Base-by-base conservation (phyloP, 2,329 filamentous ascomycete species). In the Talaromyces sp. region DNA sequence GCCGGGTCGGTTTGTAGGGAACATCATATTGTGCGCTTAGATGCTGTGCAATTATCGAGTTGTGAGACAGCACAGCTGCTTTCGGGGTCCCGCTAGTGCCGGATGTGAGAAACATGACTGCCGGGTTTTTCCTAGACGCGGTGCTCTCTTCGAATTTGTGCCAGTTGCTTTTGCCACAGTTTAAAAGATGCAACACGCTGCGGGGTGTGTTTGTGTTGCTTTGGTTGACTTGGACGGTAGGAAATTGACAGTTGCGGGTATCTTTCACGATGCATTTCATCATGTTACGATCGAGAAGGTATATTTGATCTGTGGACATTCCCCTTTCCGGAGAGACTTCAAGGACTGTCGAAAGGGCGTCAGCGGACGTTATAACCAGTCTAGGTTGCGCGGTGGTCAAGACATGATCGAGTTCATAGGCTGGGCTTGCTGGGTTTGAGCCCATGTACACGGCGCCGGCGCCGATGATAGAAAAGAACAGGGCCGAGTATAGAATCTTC, bases 31-130 rank as follows among this genome's bases (percentile, higher is more conserved):
- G 75, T 70, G 65, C 79, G 72, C 38, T 75, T 70, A 59, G 72
- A 64, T 58, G 75, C 69, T 85, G 80, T 1, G 84, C 81, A 19
- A 84, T 75, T 50, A 85, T 76, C 55, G 86, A 85, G 64, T 79
- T 74, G 68, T 88, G 86, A 0, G 83, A 81, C 53, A 86, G 71
- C 64, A 81, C 76, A 4, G 84, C 82, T 0, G 82, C 83, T 68
- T 87, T 87, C 6, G 84, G 84, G 2, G 86, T 69, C 0, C 83
- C 83, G 1, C 84, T 86, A 0, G 84, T 87, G 0, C 84, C 84
- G 50, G 79, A 82, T 62, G 80, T 84, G 67, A 82, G 84, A 60
- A 74, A 77, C 70, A 77, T 78, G 68, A 70, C 81, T 29, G 74
- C 84, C 26, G 72, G 77, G 11, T 78, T 86, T 65, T 70, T 76